Conservation (phyloP, 768 basidiomycete genomes). For the Pisolithus microcarpus region DNA sequence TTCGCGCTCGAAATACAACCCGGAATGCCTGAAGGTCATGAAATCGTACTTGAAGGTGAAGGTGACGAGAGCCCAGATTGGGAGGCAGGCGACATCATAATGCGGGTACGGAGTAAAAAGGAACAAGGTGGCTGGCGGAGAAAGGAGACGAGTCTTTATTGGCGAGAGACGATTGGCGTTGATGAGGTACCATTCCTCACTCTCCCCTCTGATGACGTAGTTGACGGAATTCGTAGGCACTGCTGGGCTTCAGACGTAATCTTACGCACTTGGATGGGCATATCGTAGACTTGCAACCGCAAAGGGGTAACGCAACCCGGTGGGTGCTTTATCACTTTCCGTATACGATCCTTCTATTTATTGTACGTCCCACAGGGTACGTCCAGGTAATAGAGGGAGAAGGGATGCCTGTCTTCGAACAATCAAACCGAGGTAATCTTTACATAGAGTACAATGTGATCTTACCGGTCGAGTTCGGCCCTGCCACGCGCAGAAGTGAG, state of each 20-base stretch:
- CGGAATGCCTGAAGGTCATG: slow-evolving; percentile 90
- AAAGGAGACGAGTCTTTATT: slow-evolving; percentile 87
- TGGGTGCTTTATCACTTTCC: slow-evolving; percentile 18
- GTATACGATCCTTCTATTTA: slow-evolving; percentile 1
- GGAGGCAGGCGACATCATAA: slow-evolving; percentile 90
- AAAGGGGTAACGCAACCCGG: slow-evolving; percentile 89
- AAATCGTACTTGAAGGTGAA: slow-evolving; percentile 93
- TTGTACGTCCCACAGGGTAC: slow-evolving; percentile 46
- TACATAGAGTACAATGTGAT: slow-evolving; percentile 93
- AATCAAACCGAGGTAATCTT: slow-evolving; percentile 63
- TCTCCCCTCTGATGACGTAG: not conserved
- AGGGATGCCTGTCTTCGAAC: slow-evolving; percentile 76
- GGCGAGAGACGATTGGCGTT: slow-evolving; percentile 84
- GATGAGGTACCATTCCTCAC: slow-evolving; percentile 55
- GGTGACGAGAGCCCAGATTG: slow-evolving; percentile 94
- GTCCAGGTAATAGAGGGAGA: slow-evolving; percentile 83
- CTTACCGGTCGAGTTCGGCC: slow-evolving; percentile 65
- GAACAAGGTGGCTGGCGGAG: slow-evolving; percentile 77
- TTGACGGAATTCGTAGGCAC: slow-evolving; percentile 46
- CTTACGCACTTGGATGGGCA: slow-evolving; percentile 90
- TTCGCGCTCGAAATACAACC: slow-evolving; percentile 81
- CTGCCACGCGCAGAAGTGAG: slow-evolving; percentile 71
- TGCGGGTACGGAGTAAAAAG: slow-evolving; percentile 74
- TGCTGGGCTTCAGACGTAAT: slow-evolving; percentile 94
- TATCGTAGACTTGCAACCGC: slow-evolving; percentile 58